Evolutionary conservation across 257 asterid species (phyloP).

Genomic region (Henckelia pumila): DNA sequence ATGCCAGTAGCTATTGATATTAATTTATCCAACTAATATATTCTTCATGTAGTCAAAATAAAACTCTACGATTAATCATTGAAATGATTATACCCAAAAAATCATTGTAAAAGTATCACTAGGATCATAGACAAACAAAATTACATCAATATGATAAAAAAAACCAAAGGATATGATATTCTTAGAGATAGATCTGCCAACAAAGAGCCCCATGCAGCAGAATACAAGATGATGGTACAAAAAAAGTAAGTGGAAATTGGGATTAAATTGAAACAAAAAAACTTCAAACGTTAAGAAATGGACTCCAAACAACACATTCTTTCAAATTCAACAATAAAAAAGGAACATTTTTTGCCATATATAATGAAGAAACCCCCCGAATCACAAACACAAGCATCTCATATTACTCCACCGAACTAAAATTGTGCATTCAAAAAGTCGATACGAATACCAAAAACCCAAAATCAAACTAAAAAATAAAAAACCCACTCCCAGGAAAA

Average conservation of each 20-base stretch:
- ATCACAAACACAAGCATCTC: neutral
- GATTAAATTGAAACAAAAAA: neutral
- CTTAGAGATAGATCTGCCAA: constrained; percentile 22
- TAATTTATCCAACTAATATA: neutral
- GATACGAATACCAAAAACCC: constrained; percentile 4
- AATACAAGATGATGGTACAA: neutral
- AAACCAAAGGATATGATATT: too few relatives aligned
- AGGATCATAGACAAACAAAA: neutral
- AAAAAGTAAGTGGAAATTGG: neutral
- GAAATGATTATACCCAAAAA: neutral
- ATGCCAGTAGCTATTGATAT: neutral
- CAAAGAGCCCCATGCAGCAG: constrained; percentile 15
- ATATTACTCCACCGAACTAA: constrained; percentile 9
- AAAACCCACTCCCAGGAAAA: neutral
- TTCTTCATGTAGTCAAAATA: too few relatives aligned
- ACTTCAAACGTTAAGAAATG: neutral
- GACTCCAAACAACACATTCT: neutral
- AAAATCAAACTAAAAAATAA: neutral
- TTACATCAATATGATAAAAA: neutral
- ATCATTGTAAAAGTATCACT: neutral
- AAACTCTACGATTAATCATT: neutral
- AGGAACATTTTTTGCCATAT: neutral
- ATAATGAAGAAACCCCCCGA: neutral
- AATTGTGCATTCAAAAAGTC: neutral
- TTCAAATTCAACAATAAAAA: constrained; percentile 4